Evolutionary conservation across 1,284 basidiomycete genomes (phyloP).

Genomic region (Cutaneotrichosporon dermatis): DNA sequence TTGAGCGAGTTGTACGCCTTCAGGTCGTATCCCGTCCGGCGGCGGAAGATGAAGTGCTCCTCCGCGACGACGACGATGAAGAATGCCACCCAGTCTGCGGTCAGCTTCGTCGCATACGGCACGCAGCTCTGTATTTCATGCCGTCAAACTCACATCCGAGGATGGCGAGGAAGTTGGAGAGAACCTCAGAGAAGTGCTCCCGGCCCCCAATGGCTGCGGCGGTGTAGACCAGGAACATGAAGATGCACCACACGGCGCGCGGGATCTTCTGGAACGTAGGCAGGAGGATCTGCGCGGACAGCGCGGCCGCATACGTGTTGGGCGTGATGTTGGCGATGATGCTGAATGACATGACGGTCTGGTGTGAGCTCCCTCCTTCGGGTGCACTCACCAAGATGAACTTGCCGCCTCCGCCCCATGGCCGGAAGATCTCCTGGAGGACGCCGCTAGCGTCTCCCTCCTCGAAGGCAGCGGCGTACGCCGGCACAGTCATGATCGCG

Average conservation of each 20-base stretch:
- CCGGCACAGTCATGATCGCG: slow-evolving; percentile 57
- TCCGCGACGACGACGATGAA: slow-evolving; percentile 56
- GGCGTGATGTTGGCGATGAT: slow-evolving; percentile 60
- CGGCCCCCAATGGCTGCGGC: slow-evolving; percentile 61
- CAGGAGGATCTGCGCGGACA: slow-evolving; percentile 58
- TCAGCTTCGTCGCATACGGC: background rate
- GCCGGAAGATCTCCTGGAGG: slow-evolving; percentile 36
- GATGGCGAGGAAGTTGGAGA: slow-evolving; percentile 55
- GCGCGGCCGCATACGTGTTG: slow-evolving; percentile 58
- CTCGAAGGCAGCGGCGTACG: slow-evolving; percentile 54
- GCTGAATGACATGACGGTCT: slow-evolving; percentile 54
- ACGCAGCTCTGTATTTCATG: too few species aligned
- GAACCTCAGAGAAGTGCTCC: slow-evolving; percentile 59
- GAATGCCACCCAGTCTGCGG: slow-evolving; percentile 16
- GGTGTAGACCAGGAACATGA: slow-evolving; percentile 57
- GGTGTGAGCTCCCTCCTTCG: too few species aligned
- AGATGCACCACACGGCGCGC: slow-evolving; percentile 59
- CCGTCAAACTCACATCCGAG: slow-evolving; percentile 59
- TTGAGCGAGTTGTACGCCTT: slow-evolving; percentile 55
- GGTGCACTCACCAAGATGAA: slow-evolving; percentile 47
- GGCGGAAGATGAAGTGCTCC: slow-evolving; percentile 59
- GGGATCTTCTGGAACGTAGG: slow-evolving; percentile 58
- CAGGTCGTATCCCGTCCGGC: slow-evolving; percentile 56
- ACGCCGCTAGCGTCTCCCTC: slow-evolving; percentile 54
- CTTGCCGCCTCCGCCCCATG: slow-evolving; percentile 42